Percentiles rank a stretch among this genome's conserved stretches.
phyloP scores from a whole-genome alignment of 1,284 basidiomycete genomes.

The Ceratobasidium sp. region DNA sequence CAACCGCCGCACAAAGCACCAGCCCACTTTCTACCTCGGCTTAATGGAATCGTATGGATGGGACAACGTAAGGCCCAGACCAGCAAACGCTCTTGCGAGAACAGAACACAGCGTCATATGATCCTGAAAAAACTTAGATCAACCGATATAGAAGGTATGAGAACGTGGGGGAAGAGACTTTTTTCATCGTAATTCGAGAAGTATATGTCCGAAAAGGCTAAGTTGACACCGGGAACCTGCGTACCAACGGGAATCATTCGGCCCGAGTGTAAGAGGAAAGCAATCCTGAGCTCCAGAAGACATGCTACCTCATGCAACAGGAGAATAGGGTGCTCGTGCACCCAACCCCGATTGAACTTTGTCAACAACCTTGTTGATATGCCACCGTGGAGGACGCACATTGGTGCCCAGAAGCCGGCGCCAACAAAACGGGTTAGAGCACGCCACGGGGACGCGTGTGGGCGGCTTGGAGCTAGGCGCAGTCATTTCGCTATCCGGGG shows the following conservation, averaged over 20 bases:
- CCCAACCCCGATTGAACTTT: neutral
- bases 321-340: neutral
- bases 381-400: conserved; percentile 10
- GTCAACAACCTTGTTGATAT: neutral
- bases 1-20: neutral
- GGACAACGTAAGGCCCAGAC: neutral
- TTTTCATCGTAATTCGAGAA: conserved; percentile 28
- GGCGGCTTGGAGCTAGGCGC: neutral
- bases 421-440: neutral
- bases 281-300: neutral
- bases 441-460: neutral
- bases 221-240: too few relatives aligned
- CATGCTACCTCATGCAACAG: neutral
- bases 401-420: neutral
- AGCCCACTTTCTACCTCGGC: neutral
- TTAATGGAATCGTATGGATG: neutral
- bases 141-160: conserved; percentile 27
- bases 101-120: conserved; percentile 19
- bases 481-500: neutral
- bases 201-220: conserved; percentile 34
- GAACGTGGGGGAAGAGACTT: conserved; percentile 22
- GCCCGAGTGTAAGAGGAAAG: neutral
- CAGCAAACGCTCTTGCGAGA: too few relatives aligned
- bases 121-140: conserved; percentile 19
- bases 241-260: neutral